Percentiles rank a stretch among this genome's conserved stretches.
phyloP scores from a whole-genome alignment of 345 rosid species.

The Cardiospermum halicacabum region DNA sequence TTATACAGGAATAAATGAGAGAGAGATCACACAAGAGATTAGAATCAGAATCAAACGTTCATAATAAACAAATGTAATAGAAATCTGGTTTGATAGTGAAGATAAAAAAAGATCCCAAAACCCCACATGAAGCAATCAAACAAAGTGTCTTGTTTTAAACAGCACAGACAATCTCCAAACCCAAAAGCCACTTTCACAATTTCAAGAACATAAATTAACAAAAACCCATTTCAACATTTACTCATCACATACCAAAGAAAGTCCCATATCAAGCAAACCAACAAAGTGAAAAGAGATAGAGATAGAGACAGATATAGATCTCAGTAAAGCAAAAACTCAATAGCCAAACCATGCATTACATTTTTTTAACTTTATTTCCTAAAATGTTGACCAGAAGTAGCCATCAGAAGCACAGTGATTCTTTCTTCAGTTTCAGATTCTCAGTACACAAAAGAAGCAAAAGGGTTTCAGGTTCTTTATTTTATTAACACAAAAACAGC shows the following conservation, averaged over 20 bases:
- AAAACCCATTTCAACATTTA: conserved; percentile 24
- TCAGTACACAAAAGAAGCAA: background rate
- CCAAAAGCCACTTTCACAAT: conserved; percentile 45
- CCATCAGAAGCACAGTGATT: conserved; percentile 19
- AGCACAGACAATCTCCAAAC: conserved; percentile 39
- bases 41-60: conserved; percentile 18
- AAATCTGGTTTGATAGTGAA: conserved; percentile 28
- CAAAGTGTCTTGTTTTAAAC: conserved; percentile 26
- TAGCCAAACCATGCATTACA: conserved; percentile 20
- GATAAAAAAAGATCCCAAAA: conserved; percentile 13
- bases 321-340: conserved; percentile 13
- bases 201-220: conserved; percentile 6
- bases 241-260: conserved; percentile 7
- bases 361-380: background rate
- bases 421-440: conserved; percentile 16
- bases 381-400: conserved; percentile 6
- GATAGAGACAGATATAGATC: too few relatives aligned
- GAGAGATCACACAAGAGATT: conserved; percentile 20
- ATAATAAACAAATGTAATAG: too few relatives aligned
- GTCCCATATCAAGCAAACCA: background rate
- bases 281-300: too few relatives aligned
- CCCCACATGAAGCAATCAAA: conserved; percentile 21
- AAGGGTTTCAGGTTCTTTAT: background rate
- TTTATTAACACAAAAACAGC: background rate
- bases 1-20: conserved; percentile 38